phyloP scores from a whole-genome alignment of 2,329 filamentous ascomycete species.

The Coniochaeta sp. region DNA sequence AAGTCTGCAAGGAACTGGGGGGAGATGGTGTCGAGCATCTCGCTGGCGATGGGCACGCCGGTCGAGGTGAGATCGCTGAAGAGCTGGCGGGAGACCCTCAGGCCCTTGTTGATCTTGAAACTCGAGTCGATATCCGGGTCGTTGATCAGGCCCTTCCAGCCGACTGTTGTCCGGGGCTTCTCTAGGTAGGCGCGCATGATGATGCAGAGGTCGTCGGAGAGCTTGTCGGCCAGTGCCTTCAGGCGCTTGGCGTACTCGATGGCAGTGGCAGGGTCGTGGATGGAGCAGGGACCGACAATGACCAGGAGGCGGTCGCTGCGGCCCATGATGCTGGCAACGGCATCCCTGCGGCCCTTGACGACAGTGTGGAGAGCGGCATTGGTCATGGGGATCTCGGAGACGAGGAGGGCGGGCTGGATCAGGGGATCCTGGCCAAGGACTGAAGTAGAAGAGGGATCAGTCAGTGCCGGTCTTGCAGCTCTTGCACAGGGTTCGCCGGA shows the following conservation, averaged over 20 bases:
- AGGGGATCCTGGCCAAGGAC: slow-evolving; percentile 92
- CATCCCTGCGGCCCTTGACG: slow-evolving; percentile 61
- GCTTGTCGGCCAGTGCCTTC: slow-evolving; percentile 68
- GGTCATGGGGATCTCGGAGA: slow-evolving; percentile 74
- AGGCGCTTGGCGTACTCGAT: slow-evolving; percentile 82
- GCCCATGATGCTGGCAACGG: slow-evolving; percentile 69
- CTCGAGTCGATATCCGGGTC: slow-evolving; percentile 96
- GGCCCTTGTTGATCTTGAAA: slow-evolving; percentile 98
- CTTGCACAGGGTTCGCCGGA: not conserved
- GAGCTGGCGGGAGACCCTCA: slow-evolving; percentile 84
- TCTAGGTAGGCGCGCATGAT: slow-evolving; percentile 99
- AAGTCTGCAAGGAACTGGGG: slow-evolving; percentile 96
- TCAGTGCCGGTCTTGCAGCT: slow-evolving; percentile 16
- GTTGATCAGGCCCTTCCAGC: slow-evolving; percentile 99
- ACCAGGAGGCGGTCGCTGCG: slow-evolving; percentile 84
- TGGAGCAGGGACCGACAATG: slow-evolving; percentile 91
- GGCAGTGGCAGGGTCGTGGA: slow-evolving; percentile 86
- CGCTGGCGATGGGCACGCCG: slow-evolving; percentile 91
- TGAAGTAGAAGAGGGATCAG: slow-evolving; percentile 28
- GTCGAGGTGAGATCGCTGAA: slow-evolving; percentile 81
- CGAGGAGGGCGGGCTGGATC: slow-evolving; percentile 80
- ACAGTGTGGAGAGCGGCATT: slow-evolving; percentile 59
- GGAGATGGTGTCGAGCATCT: slow-evolving; percentile 98
- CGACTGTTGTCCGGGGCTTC: slow-evolving; percentile 95
- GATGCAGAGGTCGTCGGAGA: slow-evolving; percentile 77